Evolutionary conservation across 2,329 filamentous ascomycete species (phyloP), one percentile per base, ranked within the genome.

Genomic region (Mycosphaerella sp.): DNA sequence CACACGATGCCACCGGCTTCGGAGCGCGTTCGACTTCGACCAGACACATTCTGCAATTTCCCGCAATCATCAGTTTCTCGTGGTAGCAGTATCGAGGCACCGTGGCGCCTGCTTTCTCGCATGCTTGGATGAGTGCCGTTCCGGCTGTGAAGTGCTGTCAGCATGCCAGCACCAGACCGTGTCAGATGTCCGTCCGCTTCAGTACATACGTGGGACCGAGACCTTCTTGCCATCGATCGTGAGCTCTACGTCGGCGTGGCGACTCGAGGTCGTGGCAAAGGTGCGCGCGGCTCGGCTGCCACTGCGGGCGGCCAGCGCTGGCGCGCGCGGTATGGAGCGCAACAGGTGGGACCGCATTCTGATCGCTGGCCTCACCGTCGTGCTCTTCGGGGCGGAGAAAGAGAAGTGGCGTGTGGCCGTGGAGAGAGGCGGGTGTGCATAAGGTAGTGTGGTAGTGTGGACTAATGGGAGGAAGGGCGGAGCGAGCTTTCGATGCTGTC

Each of bases 31-130:
- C 93, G 64, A 98, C 93, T 79, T 98, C 93, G 69, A 98, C 93
- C 69, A 98, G 78, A 76, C 93, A 98, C 93, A 98, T 98, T 78
- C 93, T 90, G 77, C 93, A 98, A 77, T 97, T 98, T 75, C 93
- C 93, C 69, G 93, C 93, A 80, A 98, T 95, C 86, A 95, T 90
- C 65, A 98, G 82, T 78, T 98, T 97, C 87, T 97, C 92, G 82
- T 96, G 92, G 76, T 97, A 97, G 77, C 92, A 97, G 76, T 95
- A 96, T 89, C 91, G 90, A 65, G 92, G 92, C 69, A 97, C 80
- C 59, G 87, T 93, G 63, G 80, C 82, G 69, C 93, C 93, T 62
- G 92, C 93, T 79, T 98, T 96, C 77, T 98, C 93, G 79, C 93
- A 98, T 70, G 93, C 93, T 78, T 98, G 93, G 72, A 98, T 98